These are phyloP conservation scores for Beauveria pseudobassiana DNA, from an alignment of 2,329 filamentous ascomycete genomes.

Conservation along the genomic window DNA sequence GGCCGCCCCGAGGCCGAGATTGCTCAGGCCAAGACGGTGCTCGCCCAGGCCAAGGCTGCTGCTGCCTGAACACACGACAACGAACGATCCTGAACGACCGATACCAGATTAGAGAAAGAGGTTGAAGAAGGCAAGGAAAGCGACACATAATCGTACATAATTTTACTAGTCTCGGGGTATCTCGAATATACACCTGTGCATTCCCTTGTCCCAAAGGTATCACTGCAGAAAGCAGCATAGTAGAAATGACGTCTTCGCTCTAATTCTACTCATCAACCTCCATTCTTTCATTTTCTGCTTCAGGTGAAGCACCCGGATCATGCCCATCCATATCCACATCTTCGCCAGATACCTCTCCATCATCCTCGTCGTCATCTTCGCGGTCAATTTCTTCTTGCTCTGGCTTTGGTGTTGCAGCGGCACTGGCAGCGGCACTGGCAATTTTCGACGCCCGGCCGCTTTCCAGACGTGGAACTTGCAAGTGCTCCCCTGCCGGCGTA, in stretches of 20 bases:
- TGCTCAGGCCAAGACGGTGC: constrained; percentile 45
- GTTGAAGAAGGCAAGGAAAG: not conserved
- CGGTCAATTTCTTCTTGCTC: constrained; percentile 5
- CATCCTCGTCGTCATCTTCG: constrained; percentile 38
- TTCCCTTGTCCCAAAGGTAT: not conserved
- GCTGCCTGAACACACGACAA: not conserved
- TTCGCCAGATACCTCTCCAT: constrained; percentile 41
- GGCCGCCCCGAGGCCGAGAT: constrained; percentile 42
- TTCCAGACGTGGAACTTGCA: constrained; percentile 15
- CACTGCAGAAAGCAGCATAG: not conserved
- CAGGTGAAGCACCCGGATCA: constrained; percentile 23
- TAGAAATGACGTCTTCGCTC: constrained; percentile 10
- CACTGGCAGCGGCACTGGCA: constrained; percentile 21
- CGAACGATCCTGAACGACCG: not conserved
- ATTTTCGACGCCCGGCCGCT: constrained; percentile 17
- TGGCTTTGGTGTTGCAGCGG: constrained; percentile 20
- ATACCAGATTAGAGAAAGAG: constrained; percentile 15
- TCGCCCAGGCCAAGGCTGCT: constrained; percentile 39
- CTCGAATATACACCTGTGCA: constrained; percentile 13
- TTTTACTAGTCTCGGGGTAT: constrained; percentile 14
- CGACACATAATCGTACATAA: not conserved
- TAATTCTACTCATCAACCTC: constrained; percentile 44
- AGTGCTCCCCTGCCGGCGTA: constrained; percentile 10
- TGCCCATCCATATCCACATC: constrained; percentile 1
- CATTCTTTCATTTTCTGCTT: constrained; percentile 47